These are phyloP conservation scores for Leccinellum luteum DNA, from an alignment of 768 basidiomycete species.

Conservation along the genomic window DNA sequence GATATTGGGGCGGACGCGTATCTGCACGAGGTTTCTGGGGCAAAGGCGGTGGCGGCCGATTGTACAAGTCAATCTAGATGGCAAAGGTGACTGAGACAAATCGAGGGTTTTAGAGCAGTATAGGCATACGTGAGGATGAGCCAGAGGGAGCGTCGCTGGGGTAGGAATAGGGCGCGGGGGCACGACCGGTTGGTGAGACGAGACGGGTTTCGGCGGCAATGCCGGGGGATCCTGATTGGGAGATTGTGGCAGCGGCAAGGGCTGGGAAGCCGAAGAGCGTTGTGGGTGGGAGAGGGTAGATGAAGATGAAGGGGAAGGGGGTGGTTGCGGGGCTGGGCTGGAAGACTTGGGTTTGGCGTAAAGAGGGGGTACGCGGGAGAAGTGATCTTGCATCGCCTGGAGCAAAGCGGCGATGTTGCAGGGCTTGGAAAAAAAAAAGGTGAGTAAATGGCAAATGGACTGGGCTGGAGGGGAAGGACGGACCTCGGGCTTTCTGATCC, in stretches of 20 bases:
- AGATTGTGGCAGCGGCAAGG: slow-evolving; percentile 20
- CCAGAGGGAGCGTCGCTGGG: slow-evolving; percentile 4
- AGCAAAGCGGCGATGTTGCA: slow-evolving; percentile 74
- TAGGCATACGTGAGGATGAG: slow-evolving; percentile 22
- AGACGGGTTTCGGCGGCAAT: slow-evolving; percentile 38
- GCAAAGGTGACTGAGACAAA: neutral
- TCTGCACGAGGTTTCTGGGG: slow-evolving; percentile 22
- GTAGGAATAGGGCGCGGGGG: slow-evolving; percentile 19
- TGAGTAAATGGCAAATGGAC: neutral
- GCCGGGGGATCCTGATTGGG: slow-evolving; percentile 33
- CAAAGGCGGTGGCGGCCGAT: slow-evolving; percentile 39
- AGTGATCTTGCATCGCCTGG: slow-evolving; percentile 75
- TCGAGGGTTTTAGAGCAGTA: neutral
- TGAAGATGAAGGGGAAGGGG: slow-evolving; percentile 15
- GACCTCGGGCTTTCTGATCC: slow-evolving; percentile 76
- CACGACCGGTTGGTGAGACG: slow-evolving; percentile 8
- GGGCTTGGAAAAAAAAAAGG: slow-evolving; percentile 44
- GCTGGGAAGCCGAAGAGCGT: slow-evolving; percentile 11
- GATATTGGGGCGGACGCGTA: slow-evolving; percentile 29
- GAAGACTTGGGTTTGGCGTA: slow-evolving; percentile 71
- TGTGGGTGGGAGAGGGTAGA: slow-evolving; percentile 18
- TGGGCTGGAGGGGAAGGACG: slow-evolving; percentile 10
- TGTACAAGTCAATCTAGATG: slow-evolving; percentile 24
- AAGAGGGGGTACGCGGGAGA: slow-evolving; percentile 84
- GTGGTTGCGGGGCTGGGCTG: slow-evolving; percentile 21